Conservation (phyloP, 2,329 filamentous ascomycete species). For the Paraphaeosphaeria sporulosa region DNA sequence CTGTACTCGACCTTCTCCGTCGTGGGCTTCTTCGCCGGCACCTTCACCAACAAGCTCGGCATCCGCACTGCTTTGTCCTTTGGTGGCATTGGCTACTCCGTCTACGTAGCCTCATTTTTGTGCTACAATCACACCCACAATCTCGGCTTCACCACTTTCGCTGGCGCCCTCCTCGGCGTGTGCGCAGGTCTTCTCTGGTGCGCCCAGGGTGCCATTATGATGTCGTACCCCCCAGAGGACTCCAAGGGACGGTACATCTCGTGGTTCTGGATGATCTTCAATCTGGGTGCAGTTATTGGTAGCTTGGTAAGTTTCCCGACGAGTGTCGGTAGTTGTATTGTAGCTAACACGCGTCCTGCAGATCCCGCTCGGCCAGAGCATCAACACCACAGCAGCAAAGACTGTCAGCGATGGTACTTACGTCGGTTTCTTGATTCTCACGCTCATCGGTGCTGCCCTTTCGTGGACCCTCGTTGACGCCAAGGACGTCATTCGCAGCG, state of each 20-base stretch:
- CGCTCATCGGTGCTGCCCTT: constrained; percentile 73
- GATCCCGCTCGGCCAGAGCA: constrained; percentile 78
- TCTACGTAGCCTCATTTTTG: constrained; percentile 76
- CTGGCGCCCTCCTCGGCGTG: constrained; percentile 77
- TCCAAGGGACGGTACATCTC: constrained; percentile 89
- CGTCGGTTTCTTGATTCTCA: constrained; percentile 85
- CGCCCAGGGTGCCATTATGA: constrained; percentile 86
- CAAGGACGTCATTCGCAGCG: constrained; percentile 73
- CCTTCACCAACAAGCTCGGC: constrained; percentile 78
- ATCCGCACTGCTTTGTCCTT: constrained; percentile 72
- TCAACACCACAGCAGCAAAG: constrained; percentile 61
- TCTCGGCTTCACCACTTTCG: constrained; percentile 76
- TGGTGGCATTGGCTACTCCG: constrained; percentile 78
- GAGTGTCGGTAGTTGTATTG: not conserved
- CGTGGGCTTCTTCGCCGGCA: constrained; percentile 71
- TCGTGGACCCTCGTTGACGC: constrained; percentile 76
- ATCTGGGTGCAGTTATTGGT: constrained; percentile 87
- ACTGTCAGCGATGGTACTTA: constrained; percentile 81
- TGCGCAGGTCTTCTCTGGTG: constrained; percentile 84
- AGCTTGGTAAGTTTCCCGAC: constrained; percentile 63
- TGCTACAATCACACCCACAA: constrained; percentile 73
- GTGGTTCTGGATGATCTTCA: constrained; percentile 96
- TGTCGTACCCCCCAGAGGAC: constrained; percentile 83
- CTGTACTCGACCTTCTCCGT: constrained; percentile 76
- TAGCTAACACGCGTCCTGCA: constrained; percentile 30